Base-by-base conservation (phyloP, 164 flowering plant species). In the Umbilicus rupestris region DNA sequence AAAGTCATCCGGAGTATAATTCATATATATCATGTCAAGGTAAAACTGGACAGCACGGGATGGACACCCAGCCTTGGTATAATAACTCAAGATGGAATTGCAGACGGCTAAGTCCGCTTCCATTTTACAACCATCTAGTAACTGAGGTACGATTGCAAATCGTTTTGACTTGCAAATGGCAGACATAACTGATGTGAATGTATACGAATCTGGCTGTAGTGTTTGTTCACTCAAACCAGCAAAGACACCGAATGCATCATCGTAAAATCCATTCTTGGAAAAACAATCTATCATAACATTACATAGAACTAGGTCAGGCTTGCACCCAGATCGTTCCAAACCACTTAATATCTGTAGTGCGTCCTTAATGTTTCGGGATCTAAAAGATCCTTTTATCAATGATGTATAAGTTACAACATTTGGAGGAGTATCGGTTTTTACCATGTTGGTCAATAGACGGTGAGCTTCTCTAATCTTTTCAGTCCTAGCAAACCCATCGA, bases 381-480 rank as follows among this genome's bases (percentile, higher is more conserved):
- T 79, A 74, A 83, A 50, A 62, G 73, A 78, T 49, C 86, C 84
- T 69, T 83, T 82, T 41, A 88, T 45, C 49, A 88, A 65, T 49
- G 82, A 75, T 5, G 94, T 88, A 69, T 82, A 88, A 20, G 81
- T 81, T 55, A 80, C 84, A 71, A 88, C 77, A 73, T 74, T 86
- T 9, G 89, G 94, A 57, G 72, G 74, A 73, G 65, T 70, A 24
- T 85, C 87, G 62, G 65, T 69, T 39, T 69, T 62, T 30, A 72
- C 64, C 94, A 86, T 86, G 67, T 83, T 86, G 44, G 71, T 65
- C 64, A 83, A 66, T 26, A 86, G 74, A 60, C 66, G 46, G 62
- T 22, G 47, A 0, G 82, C 91, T n/a, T 66, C 57, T 52, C n/a
- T 72, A 58, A 78, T 76, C 62, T 65, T 66, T 11, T 78, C 73